phyloP scores from a whole-genome alignment of 2,329 filamentous ascomycete species.

The Purpureocillium takamizusanense region DNA sequence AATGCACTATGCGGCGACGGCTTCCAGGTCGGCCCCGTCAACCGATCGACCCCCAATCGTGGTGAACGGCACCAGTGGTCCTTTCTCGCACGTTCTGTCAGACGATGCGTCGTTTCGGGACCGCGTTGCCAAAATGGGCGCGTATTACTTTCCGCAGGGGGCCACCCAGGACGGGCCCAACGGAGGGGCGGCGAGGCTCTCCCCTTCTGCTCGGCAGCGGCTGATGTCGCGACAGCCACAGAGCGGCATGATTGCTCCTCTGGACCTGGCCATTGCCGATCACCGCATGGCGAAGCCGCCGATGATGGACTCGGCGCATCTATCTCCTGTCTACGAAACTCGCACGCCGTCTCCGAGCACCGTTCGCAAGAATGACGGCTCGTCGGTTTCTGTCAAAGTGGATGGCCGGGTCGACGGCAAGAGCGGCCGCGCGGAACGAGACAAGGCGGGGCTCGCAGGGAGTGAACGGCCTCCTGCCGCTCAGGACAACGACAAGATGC shows the following conservation, averaged over 20 bases:
- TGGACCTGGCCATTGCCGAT: slow-evolving; percentile 45
- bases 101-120: slow-evolving; percentile 33
- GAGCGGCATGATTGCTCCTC: slow-evolving; percentile 41
- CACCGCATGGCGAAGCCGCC: slow-evolving; percentile 25
- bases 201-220: slow-evolving; percentile 26
- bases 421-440: background rate
- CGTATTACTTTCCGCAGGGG: slow-evolving; percentile 17
- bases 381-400: slow-evolving; percentile 17
- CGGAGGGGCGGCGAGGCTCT: slow-evolving; percentile 18
- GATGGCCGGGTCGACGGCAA: slow-evolving; percentile 3
- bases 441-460: background rate
- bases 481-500: slow-evolving; percentile 14
- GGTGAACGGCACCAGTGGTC: slow-evolving; percentile 23
- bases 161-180: slow-evolving; percentile 21
- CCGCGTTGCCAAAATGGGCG: slow-evolving; percentile 29
- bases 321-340: slow-evolving; percentile 69
- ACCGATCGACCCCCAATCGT: slow-evolving; percentile 21
- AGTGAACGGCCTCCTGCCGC: background rate
- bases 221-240: slow-evolving; percentile 32
- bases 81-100: slow-evolving; percentile 7
- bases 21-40: slow-evolving; percentile 9
- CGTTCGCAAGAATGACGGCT: slow-evolving; percentile 41
- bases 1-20: slow-evolving; percentile 1
- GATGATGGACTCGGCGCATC: slow-evolving; percentile 34
- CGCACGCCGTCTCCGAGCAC: slow-evolving; percentile 62